Percentiles rank a stretch among this genome's conserved stretches.
Conservation (phyloP, 2,329 filamentous ascomycete genomes). For the Aspergillus sp. region DNA sequence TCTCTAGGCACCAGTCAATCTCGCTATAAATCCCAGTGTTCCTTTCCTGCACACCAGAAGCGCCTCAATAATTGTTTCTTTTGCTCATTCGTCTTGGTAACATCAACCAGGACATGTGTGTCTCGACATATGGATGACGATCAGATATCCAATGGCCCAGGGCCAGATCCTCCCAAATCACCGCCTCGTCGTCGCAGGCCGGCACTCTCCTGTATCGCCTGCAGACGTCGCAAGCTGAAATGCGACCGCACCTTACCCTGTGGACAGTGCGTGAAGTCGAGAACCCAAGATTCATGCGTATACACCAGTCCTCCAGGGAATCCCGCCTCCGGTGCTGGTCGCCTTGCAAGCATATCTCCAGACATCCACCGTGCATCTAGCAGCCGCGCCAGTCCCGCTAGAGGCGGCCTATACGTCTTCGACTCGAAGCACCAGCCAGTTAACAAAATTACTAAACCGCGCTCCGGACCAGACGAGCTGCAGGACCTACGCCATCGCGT, state of each 20-base stretch:
- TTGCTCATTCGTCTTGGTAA: no score
- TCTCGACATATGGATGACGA: constrained; percentile 1
- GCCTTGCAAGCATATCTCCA: constrained; percentile 4
- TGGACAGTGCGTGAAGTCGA: constrained; percentile 55
- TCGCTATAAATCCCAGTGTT: no score
- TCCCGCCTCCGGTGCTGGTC: constrained; percentile 6
- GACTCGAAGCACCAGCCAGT: constrained; percentile 27
- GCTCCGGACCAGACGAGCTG: constrained; percentile 24
- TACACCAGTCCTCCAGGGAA: constrained; percentile 40
- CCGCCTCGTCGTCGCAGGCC: constrained; percentile 56
- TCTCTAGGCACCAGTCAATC: no score
- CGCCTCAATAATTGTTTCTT: no score
- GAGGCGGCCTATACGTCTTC: constrained; percentile 31
- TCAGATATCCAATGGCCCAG: neutral
- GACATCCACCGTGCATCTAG: constrained; percentile 6
- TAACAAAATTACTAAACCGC: constrained; percentile 23
- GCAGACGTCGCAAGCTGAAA: constrained; percentile 72
- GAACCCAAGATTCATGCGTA: constrained; percentile 51
- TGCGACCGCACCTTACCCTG: constrained; percentile 74
- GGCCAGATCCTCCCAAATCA: constrained; percentile 4
- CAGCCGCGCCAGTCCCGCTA: constrained; percentile 13
- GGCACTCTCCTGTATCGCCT: constrained; percentile 68
- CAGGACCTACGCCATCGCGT: constrained; percentile 28
- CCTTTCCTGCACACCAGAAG: no score
- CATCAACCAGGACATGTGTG: no score